Conservation (phyloP, 2,329 filamentous ascomycete genomes). For the Thielaviopsis populi region DNA sequence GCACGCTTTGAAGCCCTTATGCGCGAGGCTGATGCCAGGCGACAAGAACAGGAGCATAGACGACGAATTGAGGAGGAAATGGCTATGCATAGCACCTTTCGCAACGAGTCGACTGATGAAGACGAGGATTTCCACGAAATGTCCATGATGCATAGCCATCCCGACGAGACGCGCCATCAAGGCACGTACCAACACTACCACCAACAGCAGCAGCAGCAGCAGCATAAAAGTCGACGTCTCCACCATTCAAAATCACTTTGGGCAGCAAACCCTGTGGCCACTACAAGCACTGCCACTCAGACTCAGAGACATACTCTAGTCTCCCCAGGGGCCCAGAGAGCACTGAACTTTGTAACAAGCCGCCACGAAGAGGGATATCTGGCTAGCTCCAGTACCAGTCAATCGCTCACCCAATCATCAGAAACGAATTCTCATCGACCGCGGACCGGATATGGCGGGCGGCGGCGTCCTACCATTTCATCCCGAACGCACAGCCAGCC, state of each 20-base stretch:
- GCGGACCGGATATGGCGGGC: slow-evolving; percentile 8
- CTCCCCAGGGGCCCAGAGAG: slow-evolving; percentile 32
- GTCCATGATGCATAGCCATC: neutral
- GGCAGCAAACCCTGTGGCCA: neutral
- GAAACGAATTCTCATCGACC: slow-evolving; percentile 26
- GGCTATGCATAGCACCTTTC: slow-evolving; percentile 20
- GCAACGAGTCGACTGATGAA: slow-evolving; percentile 27
- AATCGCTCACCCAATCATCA: slow-evolving; percentile 9
- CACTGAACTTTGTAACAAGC: slow-evolving; percentile 36
- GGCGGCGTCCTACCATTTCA: slow-evolving; percentile 14
- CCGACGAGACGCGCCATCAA: neutral
- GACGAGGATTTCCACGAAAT: slow-evolving; percentile 29
- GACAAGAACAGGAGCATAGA: slow-evolving; percentile 28
- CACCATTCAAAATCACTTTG: neutral
- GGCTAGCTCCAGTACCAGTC: slow-evolving; percentile 18
- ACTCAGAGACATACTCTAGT: slow-evolving; percentile 25
- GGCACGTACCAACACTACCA: too few species aligned
- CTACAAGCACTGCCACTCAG: neutral
- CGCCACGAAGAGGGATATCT: slow-evolving; percentile 22
- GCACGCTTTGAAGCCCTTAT: slow-evolving; percentile 52
- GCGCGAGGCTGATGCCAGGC: slow-evolving; percentile 41
- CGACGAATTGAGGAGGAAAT: slow-evolving; percentile 21
- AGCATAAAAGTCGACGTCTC: neutral
- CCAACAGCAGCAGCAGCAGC: slow-evolving; percentile 17
- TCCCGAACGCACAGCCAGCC: slow-evolving; percentile 17